Conservation (phyloP, 345 rosid genomes). For the Gossypium herbaceum region DNA sequence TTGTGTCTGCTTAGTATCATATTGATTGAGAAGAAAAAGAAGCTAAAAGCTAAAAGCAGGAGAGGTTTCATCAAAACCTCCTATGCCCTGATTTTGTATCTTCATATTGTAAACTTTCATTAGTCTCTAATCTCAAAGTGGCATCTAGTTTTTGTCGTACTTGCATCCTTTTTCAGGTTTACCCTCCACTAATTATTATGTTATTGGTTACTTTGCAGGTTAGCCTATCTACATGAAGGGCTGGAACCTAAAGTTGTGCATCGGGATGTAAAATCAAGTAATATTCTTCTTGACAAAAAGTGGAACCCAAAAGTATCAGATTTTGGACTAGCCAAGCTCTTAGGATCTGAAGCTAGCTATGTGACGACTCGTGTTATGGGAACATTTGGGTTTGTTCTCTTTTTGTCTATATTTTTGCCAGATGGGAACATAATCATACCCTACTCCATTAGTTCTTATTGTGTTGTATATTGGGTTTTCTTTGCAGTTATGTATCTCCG, state of each 20-base stretch:
- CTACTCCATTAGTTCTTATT: not conserved
- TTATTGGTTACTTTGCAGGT: constrained; percentile 37
- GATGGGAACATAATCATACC: not conserved
- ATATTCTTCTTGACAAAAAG: constrained; percentile 72
- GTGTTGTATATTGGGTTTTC: not conserved
- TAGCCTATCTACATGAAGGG: constrained; percentile 90
- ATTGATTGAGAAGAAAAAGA: too few species aligned
- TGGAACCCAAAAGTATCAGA: constrained; percentile 91
- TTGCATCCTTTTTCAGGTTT: too few species aligned
- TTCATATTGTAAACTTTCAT: too few species aligned
- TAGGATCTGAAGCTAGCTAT: constrained; percentile 82
- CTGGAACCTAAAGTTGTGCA: constrained; percentile 95
- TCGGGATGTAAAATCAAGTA: constrained; percentile 89
- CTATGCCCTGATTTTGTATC: too few species aligned
- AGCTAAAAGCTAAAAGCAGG: too few species aligned
- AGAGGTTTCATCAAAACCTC: too few species aligned
- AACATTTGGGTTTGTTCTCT: constrained; percentile 67
- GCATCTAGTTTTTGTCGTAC: too few species aligned
- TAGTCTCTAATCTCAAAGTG: too few species aligned
- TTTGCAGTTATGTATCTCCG: constrained; percentile 79
- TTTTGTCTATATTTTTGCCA: not conserved
- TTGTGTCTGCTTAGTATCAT: too few species aligned
- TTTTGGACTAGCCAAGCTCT: constrained; percentile 85
- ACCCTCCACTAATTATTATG: not conserved
- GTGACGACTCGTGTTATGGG: constrained; percentile 99